These are phyloP conservation scores for Thielaviopsis cerberus DNA, from an alignment of 2,329 filamentous ascomycete species.

Conservation along the genomic window DNA sequence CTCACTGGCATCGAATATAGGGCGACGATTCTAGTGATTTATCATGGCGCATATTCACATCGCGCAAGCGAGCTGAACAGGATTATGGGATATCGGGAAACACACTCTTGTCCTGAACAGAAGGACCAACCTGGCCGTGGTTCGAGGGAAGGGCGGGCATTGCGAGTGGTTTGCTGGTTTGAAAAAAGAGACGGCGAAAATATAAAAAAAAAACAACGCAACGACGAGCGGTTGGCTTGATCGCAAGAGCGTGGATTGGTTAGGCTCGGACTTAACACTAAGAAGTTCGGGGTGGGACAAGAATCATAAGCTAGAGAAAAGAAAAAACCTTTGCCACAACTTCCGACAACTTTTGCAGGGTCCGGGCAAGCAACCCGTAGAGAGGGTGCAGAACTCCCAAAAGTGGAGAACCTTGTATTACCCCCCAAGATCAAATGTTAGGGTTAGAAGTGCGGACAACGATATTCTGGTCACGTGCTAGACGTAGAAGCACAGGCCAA, in stretches of 20 bases:
- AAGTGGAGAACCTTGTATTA: background rate
- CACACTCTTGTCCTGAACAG: conserved; percentile 32
- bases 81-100: background rate
- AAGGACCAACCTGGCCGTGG: conserved; percentile 18
- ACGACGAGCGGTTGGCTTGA: no score
- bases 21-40: background rate
- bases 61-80: background rate
- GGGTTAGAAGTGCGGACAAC: background rate
- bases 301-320: background rate
- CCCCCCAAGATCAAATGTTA: background rate
- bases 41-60: background rate
- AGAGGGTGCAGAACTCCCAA: background rate
- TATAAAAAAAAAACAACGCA: background rate
- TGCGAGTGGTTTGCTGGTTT: background rate
- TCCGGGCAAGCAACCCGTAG: background rate
- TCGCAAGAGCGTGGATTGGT: background rate
- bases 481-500: background rate
- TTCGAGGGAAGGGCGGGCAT: conserved; percentile 27
- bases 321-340: background rate
- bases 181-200: background rate
- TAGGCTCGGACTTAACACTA: no score
- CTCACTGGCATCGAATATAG: background rate
- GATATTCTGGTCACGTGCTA: no score
- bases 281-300: background rate
- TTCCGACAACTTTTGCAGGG: background rate